These are phyloP conservation scores for Phlebopus sp. DNA, from an alignment of 1,284 basidiomycete genomes.

Conservation along the genomic window DNA sequence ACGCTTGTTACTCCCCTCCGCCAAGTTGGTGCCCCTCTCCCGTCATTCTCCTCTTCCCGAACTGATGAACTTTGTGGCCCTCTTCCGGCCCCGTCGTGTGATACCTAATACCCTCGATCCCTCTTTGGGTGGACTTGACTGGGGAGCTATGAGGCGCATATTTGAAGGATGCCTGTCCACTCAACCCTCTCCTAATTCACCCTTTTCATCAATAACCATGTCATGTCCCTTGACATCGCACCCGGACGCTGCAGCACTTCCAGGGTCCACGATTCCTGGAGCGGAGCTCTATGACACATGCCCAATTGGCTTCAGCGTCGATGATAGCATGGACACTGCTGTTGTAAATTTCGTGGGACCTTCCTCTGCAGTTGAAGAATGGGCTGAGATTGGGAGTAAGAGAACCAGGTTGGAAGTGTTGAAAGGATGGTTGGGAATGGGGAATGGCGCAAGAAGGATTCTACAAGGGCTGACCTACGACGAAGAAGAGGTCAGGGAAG, in stretches of 20 bases:
- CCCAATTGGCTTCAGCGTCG: background rate
- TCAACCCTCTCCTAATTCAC: slow-evolving; percentile 7
- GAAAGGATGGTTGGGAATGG: slow-evolving; percentile 39
- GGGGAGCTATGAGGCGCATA: slow-evolving; percentile 63
- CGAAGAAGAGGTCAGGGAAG: background rate
- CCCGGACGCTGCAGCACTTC: slow-evolving; percentile 9
- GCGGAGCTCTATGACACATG: slow-evolving; percentile 1
- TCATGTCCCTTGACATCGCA: slow-evolving; percentile 20
- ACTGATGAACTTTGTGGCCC: slow-evolving; percentile 70
- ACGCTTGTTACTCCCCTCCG: background rate
- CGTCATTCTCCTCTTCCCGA: slow-evolving; percentile 87
- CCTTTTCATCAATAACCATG: slow-evolving; percentile 14
- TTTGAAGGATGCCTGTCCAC: slow-evolving; percentile 55
- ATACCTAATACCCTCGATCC: slow-evolving; percentile 80
- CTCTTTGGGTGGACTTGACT: slow-evolving; percentile 61
- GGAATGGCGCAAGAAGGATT: slow-evolving; percentile 18
- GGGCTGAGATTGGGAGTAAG: slow-evolving; percentile 50
- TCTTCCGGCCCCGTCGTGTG: slow-evolving; percentile 74
- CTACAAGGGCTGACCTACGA: slow-evolving; percentile 21
- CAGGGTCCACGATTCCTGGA: background rate
- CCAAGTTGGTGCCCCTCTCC: slow-evolving; percentile 61
- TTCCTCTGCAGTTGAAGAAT: slow-evolving; percentile 44
- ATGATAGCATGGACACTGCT: slow-evolving; percentile 42
- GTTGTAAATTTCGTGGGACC: slow-evolving; percentile 61
- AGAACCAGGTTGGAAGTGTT: slow-evolving; percentile 44